phyloP scores from a whole-genome alignment of 805 yeast genomes.

The Osmozyma mogii region DNA sequence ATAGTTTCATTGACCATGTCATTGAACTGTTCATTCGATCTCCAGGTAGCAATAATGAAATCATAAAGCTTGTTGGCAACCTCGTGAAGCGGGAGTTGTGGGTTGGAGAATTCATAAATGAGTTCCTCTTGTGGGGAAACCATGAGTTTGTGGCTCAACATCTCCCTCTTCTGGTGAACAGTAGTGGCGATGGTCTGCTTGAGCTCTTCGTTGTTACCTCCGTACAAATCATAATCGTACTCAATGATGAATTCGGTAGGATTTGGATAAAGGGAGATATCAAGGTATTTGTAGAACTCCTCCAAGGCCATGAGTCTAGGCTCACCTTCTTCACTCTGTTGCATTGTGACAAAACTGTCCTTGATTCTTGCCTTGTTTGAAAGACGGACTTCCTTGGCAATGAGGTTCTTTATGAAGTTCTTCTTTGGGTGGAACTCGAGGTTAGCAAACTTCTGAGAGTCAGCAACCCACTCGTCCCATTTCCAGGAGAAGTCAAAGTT shows the following conservation, averaged over 20 bases:
- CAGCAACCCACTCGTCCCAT: conserved; percentile 88
- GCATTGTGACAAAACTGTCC: conserved; percentile 47
- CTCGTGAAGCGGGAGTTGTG: conserved; percentile 29
- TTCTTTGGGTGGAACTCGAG: conserved; percentile 63
- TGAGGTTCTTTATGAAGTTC: conserved; percentile 66
- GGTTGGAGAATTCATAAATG: conserved; percentile 26
- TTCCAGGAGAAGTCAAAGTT: conserved; percentile 96
- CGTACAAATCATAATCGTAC: conserved; percentile 30
- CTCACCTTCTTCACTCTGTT: conserved; percentile 16
- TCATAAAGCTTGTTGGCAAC: conserved; percentile 33
- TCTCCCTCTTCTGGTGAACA: conserved; percentile 17
- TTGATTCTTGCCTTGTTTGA: conserved; percentile 67
- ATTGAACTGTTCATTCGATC: conserved; percentile 28
- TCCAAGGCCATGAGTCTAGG: conserved; percentile 16
- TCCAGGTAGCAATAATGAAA: conserved; percentile 33
- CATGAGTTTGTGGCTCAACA: conserved; percentile 10
- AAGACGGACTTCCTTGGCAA: conserved; percentile 76
- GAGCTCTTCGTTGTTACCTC: conserved; percentile 19
- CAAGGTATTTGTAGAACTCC: conserved; percentile 33
- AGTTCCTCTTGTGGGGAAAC: conserved; percentile 33
- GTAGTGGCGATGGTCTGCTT: conserved; percentile 20
- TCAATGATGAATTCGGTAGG: conserved; percentile 21
- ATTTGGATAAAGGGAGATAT: conserved; percentile 26
- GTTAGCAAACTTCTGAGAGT: conserved; percentile 37
- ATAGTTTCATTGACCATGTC: conserved; percentile 25